Evolutionary conservation across 2,329 filamentous ascomycete genomes (phyloP).

Genomic region (Alternaria sp.): DNA sequence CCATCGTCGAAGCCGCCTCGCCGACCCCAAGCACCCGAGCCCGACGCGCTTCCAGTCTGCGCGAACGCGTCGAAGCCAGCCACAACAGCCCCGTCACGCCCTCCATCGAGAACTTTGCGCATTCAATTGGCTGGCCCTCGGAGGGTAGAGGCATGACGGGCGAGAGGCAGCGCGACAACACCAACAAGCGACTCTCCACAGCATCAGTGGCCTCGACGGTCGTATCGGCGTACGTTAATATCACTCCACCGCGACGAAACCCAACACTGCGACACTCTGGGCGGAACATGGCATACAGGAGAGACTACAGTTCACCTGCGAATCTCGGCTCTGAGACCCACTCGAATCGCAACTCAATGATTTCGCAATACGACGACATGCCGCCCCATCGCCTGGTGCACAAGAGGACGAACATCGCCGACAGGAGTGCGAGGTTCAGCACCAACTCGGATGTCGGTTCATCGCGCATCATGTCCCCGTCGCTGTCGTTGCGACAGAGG

Average conservation of each 20-base stretch:
- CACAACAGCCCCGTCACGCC: conserved; percentile 41
- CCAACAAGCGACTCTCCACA: conserved; percentile 55
- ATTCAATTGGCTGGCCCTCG: conserved; percentile 59
- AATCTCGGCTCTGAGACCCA: conserved; percentile 51
- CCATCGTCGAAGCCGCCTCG: conserved; percentile 23
- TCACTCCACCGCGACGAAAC: conserved; percentile 54
- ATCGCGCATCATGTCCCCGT: conserved; percentile 33
- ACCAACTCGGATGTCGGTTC: conserved; percentile 34
- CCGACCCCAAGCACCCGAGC: conserved; percentile 27
- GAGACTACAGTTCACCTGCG: conserved; percentile 42
- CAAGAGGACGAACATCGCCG: conserved; percentile 57
- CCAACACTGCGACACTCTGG: conserved; percentile 60
- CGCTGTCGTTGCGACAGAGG: conserved; percentile 37
- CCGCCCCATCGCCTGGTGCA: conserved; percentile 58
- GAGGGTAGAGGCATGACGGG: conserved; percentile 36
- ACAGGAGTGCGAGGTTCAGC: conserved; percentile 47
- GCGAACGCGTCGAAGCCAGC: conserved; percentile 43
- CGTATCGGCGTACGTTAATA: conserved; percentile 61
- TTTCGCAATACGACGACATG: conserved; percentile 46
- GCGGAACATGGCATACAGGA: conserved; percentile 60
- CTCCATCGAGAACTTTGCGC: conserved; percentile 57
- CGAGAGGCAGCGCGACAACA: conserved; percentile 34
- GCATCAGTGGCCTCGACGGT: conserved; percentile 62
- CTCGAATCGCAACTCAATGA: conserved; percentile 55
- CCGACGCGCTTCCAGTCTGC: conserved; percentile 35